phyloP scores from a whole-genome alignment of 2,329 filamentous ascomycete species.

The Apiospora rasikravindrae region DNA sequence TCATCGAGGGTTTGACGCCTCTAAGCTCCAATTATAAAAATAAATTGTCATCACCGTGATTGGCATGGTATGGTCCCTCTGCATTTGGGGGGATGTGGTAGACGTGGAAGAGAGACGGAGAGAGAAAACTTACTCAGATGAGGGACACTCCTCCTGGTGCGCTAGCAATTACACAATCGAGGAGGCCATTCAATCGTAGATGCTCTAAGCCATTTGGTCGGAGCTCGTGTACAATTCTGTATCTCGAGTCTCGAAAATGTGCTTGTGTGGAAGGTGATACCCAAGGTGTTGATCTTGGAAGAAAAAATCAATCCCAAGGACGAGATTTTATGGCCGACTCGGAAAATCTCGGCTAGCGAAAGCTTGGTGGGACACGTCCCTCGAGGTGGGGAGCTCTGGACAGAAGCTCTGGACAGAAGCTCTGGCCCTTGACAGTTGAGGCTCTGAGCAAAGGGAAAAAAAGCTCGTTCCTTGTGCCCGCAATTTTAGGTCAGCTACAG shows the following conservation, averaged over 20 bases:
- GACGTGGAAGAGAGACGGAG: not conserved
- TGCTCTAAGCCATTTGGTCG: conserved; percentile 2
- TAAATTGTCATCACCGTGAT: conserved; percentile 67
- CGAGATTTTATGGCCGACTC: conserved; percentile 16
- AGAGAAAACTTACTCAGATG: conserved; percentile 30
- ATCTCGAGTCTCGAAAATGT: not conserved
- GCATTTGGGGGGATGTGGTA: not conserved
- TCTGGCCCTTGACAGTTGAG: too few species aligned
- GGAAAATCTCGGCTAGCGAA: conserved; percentile 20
- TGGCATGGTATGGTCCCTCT: not conserved
- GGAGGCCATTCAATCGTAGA: conserved; percentile 28
- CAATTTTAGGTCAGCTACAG: not conserved
- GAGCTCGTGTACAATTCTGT: not conserved
- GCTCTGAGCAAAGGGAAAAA: not conserved
- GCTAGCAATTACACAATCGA: conserved; percentile 27
- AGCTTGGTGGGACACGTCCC: conserved; percentile 11
- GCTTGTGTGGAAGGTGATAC: not conserved
- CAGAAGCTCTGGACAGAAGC: not conserved
- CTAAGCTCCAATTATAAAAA: conserved; percentile 57
- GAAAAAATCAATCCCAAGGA: not conserved
- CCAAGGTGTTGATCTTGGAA: not conserved
- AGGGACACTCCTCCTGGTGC: conserved; percentile 28
- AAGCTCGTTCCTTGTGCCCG: not conserved
- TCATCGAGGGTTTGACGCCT: conserved; percentile 65
- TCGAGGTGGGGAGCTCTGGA: not conserved